phyloP scores from a whole-genome alignment of 495 filamentous ascomycete genomes.

The Aspergillus asperescens region DNA sequence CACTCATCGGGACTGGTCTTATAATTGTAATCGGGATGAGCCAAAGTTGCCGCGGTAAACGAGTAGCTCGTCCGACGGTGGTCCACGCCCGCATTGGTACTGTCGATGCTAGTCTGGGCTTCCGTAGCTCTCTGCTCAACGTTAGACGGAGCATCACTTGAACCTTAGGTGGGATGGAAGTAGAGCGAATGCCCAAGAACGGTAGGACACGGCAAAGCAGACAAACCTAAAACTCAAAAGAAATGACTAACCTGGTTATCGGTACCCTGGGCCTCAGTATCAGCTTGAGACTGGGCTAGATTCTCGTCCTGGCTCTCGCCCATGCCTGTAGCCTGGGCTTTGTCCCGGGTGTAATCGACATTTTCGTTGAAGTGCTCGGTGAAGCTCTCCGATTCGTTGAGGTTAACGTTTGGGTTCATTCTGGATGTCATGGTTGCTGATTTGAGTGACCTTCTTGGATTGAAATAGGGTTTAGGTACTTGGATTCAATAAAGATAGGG shows the following conservation, averaged over 20 bases:
- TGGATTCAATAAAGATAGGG: background rate
- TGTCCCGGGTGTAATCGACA: conserved; percentile 51
- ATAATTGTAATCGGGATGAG: background rate
- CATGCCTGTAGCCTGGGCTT: background rate
- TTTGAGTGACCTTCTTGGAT: too few species aligned
- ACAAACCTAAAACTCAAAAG: background rate
- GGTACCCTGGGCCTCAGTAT: background rate
- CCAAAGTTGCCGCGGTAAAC: conserved; percentile 3
- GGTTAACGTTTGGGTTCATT: background rate
- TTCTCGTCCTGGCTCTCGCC: conserved; percentile 7
- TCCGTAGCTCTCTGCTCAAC: background rate
- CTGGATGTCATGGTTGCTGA: conserved; percentile 1
- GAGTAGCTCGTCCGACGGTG: conserved; percentile 1
- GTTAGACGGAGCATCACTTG: too few species aligned
- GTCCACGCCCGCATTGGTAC: conserved; percentile 3
- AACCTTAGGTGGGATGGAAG: too few species aligned
- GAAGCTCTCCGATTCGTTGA: conserved; percentile 46
- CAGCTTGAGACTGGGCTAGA: background rate
- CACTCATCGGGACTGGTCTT: background rate
- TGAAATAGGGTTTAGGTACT: too few species aligned
- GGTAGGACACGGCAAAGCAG: too few species aligned
- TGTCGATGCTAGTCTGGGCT: conserved; percentile 1
- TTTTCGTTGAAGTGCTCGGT: conserved; percentile 57
- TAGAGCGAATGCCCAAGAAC: too few species aligned
- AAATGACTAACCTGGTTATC: background rate